phyloP scores from a whole-genome alignment of 495 filamentous ascomycete species.

The Xanthoparmelia taractica region DNA sequence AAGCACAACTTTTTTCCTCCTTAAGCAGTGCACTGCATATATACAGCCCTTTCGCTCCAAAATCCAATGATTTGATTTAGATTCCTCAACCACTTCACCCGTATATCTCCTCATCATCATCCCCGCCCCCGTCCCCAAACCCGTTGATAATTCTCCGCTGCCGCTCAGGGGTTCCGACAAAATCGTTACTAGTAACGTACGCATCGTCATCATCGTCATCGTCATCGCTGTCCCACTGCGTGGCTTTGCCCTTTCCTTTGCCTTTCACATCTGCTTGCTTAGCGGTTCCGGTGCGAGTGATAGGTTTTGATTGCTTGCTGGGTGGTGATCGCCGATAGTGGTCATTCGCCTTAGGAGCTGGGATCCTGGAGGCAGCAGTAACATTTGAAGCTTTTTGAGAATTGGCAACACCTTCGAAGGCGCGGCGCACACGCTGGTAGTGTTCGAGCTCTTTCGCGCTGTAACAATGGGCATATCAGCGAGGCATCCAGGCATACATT shows the following conservation, averaged over 20 bases:
- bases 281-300: constrained; percentile 10
- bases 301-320: constrained; percentile 7
- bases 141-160: constrained; percentile 12
- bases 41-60: not conserved
- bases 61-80: not conserved
- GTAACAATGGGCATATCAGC: not conserved
- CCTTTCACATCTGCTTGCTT: constrained; percentile 19
- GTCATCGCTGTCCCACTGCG: constrained; percentile 23
- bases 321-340: constrained; percentile 5
- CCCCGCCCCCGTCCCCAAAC: constrained; percentile 10
- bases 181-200: constrained; percentile 28
- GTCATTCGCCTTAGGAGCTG: not conserved
- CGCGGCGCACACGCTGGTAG: constrained; percentile 73
- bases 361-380: no score
- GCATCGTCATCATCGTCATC: constrained; percentile 29
- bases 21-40: not conserved
- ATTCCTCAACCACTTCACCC: not conserved
- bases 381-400: not conserved
- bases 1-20: not conserved
- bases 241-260: constrained; percentile 27
- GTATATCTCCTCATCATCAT: constrained; percentile 23
- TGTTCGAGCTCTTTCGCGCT: constrained; percentile 88
- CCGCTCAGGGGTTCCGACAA: constrained; percentile 18
- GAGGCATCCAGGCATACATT: constrained; percentile 23
- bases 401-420: constrained; percentile 54